phyloP scores from a whole-genome alignment of 1,139 yeast species.

The Waltiozyma solani region DNA sequence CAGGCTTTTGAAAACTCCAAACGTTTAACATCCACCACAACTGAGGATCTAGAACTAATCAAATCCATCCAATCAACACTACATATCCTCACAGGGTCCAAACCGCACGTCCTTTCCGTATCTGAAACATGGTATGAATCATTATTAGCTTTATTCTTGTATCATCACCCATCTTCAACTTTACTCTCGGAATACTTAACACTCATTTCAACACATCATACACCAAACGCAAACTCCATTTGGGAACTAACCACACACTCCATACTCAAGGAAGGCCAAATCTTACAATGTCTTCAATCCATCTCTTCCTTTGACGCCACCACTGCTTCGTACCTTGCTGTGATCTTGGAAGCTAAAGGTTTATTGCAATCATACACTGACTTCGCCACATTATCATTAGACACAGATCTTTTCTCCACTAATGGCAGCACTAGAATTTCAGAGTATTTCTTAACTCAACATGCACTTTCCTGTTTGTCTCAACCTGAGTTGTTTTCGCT shows the following conservation, averaged over 20 bases:
- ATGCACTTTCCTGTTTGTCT: constrained; percentile 46
- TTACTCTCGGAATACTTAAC: constrained; percentile 33
- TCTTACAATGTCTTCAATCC: constrained; percentile 48
- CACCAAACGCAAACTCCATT: constrained; percentile 28
- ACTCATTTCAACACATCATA: constrained; percentile 23
- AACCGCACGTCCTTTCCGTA: constrained; percentile 36
- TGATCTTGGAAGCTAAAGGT: constrained; percentile 57
- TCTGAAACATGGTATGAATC: constrained; percentile 67
- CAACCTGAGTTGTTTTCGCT: constrained; percentile 48
- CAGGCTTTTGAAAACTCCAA: not conserved
- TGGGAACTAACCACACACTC: constrained; percentile 55
- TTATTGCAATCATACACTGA: constrained; percentile 34
- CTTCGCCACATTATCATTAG: constrained; percentile 10
- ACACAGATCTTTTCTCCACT: constrained; percentile 23
- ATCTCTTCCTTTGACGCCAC: constrained; percentile 56
- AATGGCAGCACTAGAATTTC: constrained; percentile 31
- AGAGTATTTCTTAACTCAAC: constrained; percentile 48
- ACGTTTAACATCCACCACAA: not conserved
- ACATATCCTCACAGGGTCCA: constrained; percentile 35
- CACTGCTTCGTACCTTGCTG: constrained; percentile 58
- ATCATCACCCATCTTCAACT: constrained; percentile 44
- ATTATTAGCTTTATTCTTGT: constrained; percentile 49
- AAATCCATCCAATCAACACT: constrained; percentile 11
- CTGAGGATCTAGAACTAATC: not conserved
- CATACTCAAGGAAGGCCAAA: constrained; percentile 27